A percentile compares a stretch with the other conserved stretches of the same genome.
Evolutionary conservation across 176 grass and related monocot species (phyloP).

Genomic region (Cocos nucifera): DNA sequence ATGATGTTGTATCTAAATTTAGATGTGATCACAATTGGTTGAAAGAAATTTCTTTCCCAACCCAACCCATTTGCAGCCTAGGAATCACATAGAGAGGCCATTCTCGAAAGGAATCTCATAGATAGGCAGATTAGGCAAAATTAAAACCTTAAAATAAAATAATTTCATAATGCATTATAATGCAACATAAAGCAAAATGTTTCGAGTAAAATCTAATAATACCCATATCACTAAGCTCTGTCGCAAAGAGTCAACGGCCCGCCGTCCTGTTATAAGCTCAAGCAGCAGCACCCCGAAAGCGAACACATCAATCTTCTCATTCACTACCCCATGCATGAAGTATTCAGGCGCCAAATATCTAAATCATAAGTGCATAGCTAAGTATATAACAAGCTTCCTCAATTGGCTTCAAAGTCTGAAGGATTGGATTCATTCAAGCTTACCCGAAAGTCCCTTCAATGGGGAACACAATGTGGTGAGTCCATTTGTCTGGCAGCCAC

Average conservation of each 20-base stretch:
- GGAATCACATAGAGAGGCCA: no score
- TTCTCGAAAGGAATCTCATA: no score
- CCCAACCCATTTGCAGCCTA: no score
- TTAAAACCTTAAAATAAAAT: no score
- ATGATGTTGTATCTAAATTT: no score
- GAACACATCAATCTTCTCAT: conserved; percentile 95
- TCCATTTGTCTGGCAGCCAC: conserved; percentile 88
- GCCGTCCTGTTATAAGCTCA: conserved; percentile 84
- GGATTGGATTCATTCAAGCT: conserved; percentile 17
- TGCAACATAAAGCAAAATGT: no score
- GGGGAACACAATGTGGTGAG: conserved; percentile 82
- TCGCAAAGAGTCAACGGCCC: conserved; percentile 67
- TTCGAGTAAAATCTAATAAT: neutral
- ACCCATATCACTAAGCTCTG: conserved; percentile 99
- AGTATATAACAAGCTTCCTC: conserved; percentile 17
- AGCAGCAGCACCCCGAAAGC: conserved; percentile 92
- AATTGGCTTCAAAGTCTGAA: neutral
- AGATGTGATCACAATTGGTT: no score
- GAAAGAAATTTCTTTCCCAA: no score
- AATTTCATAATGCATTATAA: no score
- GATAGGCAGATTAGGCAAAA: no score
- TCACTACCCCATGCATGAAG: conserved; percentile 96
- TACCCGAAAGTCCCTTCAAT: conserved; percentile 99
- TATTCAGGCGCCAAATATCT: conserved; percentile 98
- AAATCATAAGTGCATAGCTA: conserved; percentile 6